These are phyloP conservation scores for Nothopassalora personata DNA, from an alignment of 2,329 filamentous ascomycete species.

Conservation along the genomic window DNA sequence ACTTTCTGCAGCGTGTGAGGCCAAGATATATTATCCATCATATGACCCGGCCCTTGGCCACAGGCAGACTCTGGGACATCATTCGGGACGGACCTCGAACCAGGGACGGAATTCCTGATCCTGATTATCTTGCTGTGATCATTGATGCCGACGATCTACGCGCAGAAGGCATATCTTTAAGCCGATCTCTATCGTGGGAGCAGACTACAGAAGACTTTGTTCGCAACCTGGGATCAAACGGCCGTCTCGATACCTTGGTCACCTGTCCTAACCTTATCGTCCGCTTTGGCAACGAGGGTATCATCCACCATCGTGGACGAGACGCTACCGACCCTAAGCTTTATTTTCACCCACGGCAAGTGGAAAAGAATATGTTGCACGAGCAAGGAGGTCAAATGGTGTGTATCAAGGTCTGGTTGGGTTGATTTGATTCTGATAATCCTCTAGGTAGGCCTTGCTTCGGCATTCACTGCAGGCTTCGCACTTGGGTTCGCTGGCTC, in stretches of 20 bases:
- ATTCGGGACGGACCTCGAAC: constrained; percentile 31
- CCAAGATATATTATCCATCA: constrained; percentile 32
- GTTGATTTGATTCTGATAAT: constrained; percentile 5
- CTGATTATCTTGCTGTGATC: constrained; percentile 31
- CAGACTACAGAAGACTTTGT: constrained; percentile 33
- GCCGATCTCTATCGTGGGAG: constrained; percentile 32
- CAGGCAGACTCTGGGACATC: constrained; percentile 31
- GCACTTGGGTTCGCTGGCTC: constrained; percentile 30
- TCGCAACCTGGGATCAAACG: constrained; percentile 32
- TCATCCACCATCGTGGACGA: constrained; percentile 32
- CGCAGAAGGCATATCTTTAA: constrained; percentile 31
- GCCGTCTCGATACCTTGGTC: constrained; percentile 31
- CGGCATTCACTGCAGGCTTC: constrained; percentile 32
- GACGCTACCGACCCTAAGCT: constrained; percentile 33
- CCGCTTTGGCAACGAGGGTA: constrained; percentile 31
- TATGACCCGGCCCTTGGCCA: constrained; percentile 31
- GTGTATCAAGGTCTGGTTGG: neutral
- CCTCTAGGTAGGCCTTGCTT: constrained; percentile 25
- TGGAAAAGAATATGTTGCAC: constrained; percentile 19
- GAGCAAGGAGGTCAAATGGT: constrained; percentile 16
- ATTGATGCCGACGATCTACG: constrained; percentile 33
- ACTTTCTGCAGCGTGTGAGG: constrained; percentile 29
- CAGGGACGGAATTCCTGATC: constrained; percentile 27
- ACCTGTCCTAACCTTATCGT: constrained; percentile 34
- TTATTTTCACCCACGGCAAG: constrained; percentile 28